Conservation (phyloP, 805 yeast genomes). For the Wickerhamiella australiensis region DNA sequence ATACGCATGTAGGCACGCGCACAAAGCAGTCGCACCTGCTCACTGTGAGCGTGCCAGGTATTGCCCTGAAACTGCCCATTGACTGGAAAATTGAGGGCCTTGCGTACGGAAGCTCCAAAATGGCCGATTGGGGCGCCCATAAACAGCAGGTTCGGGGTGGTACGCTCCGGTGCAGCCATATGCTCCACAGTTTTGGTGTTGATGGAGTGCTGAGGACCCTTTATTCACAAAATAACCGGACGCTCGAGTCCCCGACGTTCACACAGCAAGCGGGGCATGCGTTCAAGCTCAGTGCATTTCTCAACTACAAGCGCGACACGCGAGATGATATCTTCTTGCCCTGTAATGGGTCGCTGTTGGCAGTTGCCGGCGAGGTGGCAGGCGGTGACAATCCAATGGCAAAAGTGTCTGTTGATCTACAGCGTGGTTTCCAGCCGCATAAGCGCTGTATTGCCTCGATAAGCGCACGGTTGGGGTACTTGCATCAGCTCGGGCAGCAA, state of each 20-base stretch:
- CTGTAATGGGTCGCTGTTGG: slow-evolving; percentile 34
- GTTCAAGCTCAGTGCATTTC: slow-evolving; percentile 42
- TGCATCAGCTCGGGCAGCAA: slow-evolving; percentile 13
- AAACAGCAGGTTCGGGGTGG: slow-evolving; percentile 41
- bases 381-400: slow-evolving; percentile 29
- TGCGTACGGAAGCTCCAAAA: slow-evolving; percentile 40
- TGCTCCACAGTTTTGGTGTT: slow-evolving; percentile 41
- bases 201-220: slow-evolving; percentile 47
- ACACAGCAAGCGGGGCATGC: slow-evolving; percentile 52
- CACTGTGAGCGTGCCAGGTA: slow-evolving; percentile 42
- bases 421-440: slow-evolving; percentile 24
- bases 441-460: slow-evolving; percentile 13
- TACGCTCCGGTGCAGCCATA: slow-evolving; percentile 31
- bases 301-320: slow-evolving; percentile 35
- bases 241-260: slow-evolving; percentile 37
- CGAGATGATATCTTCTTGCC: slow-evolving; percentile 37
- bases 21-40: slow-evolving; percentile 43
- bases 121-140: slow-evolving; percentile 41
- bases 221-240: slow-evolving; percentile 34
- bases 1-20: slow-evolving; percentile 49
- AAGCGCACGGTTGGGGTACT: slow-evolving; percentile 18
- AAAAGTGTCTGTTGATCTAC: slow-evolving; percentile 29
- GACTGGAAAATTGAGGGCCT: slow-evolving; percentile 43
- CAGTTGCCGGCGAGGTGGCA: slow-evolving; percentile 38
- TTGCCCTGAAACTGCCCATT: slow-evolving; percentile 30